Evolutionary conservation across 2,329 filamentous ascomycete species (phyloP).

Genomic region (Alternaria incomplexa): DNA sequence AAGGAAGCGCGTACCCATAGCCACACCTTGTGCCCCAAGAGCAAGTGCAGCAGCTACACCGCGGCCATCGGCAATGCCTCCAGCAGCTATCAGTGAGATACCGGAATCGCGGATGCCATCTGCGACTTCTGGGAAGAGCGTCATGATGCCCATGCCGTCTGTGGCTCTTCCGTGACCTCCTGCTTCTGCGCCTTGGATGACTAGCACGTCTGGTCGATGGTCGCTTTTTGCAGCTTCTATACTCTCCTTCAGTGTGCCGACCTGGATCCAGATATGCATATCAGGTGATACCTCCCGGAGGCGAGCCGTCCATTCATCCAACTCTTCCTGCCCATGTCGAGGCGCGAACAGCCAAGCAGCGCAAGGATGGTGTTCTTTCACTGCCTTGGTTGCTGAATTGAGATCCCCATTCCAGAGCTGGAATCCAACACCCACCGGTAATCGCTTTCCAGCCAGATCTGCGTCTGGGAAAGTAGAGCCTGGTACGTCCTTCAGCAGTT

Average conservation of each 20-base stretch:
- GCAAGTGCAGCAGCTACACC: constrained; percentile 62
- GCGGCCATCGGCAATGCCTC: constrained; percentile 64
- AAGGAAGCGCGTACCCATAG: constrained; percentile 69
- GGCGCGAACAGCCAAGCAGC: constrained; percentile 72
- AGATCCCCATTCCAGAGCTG: constrained; percentile 58
- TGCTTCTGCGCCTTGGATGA: constrained; percentile 67
- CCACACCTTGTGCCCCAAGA: constrained; percentile 59
- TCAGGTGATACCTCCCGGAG: constrained; percentile 40
- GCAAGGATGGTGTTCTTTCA: constrained; percentile 60
- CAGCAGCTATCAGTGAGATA: constrained; percentile 58
- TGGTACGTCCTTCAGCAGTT: neutral
- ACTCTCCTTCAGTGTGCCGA: constrained; percentile 64
- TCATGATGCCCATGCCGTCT: constrained; percentile 53
- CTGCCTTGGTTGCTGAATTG: constrained; percentile 57
- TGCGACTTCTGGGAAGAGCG: constrained; percentile 63
- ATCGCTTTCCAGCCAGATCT: constrained; percentile 14
- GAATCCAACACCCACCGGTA: constrained; percentile 66
- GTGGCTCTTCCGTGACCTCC: constrained; percentile 66
- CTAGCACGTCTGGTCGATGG: constrained; percentile 59
- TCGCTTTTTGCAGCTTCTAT: constrained; percentile 55
- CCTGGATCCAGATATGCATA: constrained; percentile 63
- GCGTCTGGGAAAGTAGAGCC: neutral
- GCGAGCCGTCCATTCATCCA: constrained; percentile 37
- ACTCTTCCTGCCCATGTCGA: constrained; percentile 39
- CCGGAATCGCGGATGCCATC: constrained; percentile 38